Evolutionary conservation across 768 basidiomycete species (phyloP).

Genomic region (Epithele typhae): DNA sequence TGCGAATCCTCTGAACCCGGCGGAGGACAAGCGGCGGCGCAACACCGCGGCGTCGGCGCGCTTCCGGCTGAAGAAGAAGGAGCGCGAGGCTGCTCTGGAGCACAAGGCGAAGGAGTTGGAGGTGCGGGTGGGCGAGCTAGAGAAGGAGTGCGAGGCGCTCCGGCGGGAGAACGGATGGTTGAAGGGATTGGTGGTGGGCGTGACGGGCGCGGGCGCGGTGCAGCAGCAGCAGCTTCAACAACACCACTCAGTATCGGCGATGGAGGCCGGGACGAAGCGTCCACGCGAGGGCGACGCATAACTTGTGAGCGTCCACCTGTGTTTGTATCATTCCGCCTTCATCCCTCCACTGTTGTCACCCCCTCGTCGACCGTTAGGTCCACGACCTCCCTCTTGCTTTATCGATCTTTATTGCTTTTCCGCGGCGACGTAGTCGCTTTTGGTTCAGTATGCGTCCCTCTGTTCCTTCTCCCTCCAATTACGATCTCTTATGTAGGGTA

Average conservation of each 20-base stretch:
- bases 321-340: not conserved
- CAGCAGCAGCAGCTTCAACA: slow-evolving; percentile 21
- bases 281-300: slow-evolving; percentile 6
- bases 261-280: slow-evolving; percentile 9
- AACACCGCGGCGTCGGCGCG: slow-evolving; percentile 93
- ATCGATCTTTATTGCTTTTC: slow-evolving; percentile 2
- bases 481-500: not conserved
- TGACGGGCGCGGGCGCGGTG: slow-evolving; percentile 62
- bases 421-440: not conserved
- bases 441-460: not conserved
- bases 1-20: slow-evolving; percentile 36
- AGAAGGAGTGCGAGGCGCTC: slow-evolving; percentile 87
- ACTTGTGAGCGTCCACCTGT: not conserved
- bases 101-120: slow-evolving; percentile 82
- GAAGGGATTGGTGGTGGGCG: slow-evolving; percentile 84
- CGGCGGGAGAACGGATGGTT: slow-evolving; percentile 91
- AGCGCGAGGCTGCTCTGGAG: slow-evolving; percentile 87
- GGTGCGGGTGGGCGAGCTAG: slow-evolving; percentile 70
- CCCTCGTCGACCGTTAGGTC: no score
- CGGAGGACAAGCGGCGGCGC: slow-evolving; percentile 89
- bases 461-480: not conserved
- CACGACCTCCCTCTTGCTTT: not conserved
- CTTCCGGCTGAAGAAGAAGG: slow-evolving; percentile 95
- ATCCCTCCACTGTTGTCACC: no score
- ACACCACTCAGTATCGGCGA: not conserved